Evolutionary conservation across 2,329 filamentous ascomycete genomes (phyloP).

Genomic region (Decorospora gaudefroyi): DNA sequence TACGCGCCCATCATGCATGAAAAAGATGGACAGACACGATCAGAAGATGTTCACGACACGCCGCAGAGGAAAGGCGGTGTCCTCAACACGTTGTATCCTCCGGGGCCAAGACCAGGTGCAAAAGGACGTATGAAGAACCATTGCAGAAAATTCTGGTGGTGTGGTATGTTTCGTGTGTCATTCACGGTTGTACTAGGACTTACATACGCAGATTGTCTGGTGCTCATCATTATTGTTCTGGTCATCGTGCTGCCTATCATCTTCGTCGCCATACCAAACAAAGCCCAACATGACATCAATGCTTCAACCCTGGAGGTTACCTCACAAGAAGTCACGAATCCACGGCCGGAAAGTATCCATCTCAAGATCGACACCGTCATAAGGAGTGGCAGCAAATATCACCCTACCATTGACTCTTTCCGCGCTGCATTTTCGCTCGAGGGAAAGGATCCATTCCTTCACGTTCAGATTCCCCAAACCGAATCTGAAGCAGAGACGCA

Average conservation of each 20-base stretch:
- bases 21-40: slow-evolving; percentile 19
- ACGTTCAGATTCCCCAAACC: slow-evolving; percentile 52
- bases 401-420: slow-evolving; percentile 61
- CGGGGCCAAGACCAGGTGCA: slow-evolving; percentile 38
- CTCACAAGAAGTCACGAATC: slow-evolving; percentile 57
- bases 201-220: slow-evolving; percentile 50
- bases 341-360: slow-evolving; percentile 54
- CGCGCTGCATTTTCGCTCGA: slow-evolving; percentile 57
- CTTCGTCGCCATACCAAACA: slow-evolving; percentile 63
- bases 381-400: slow-evolving; percentile 55
- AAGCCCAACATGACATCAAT: slow-evolving; percentile 60
- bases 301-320: slow-evolving; percentile 57
- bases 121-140: slow-evolving; percentile 44
- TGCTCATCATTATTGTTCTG: slow-evolving; percentile 56
- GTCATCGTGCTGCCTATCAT: slow-evolving; percentile 63
- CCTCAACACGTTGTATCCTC: slow-evolving; percentile 43
- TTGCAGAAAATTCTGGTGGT: slow-evolving; percentile 48
- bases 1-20: slow-evolving; percentile 29
- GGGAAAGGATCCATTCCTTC: slow-evolving; percentile 50
- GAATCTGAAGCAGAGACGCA: slow-evolving; percentile 51
- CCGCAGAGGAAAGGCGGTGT: slow-evolving; percentile 37
- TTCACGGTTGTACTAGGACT: background rate
- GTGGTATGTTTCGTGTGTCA: slow-evolving; percentile 27
- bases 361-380: slow-evolving; percentile 56
- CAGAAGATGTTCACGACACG: slow-evolving; percentile 26